phyloP scores from a whole-genome alignment of 352 stramenopile genomes.

The Phytophthora cactorum region DNA sequence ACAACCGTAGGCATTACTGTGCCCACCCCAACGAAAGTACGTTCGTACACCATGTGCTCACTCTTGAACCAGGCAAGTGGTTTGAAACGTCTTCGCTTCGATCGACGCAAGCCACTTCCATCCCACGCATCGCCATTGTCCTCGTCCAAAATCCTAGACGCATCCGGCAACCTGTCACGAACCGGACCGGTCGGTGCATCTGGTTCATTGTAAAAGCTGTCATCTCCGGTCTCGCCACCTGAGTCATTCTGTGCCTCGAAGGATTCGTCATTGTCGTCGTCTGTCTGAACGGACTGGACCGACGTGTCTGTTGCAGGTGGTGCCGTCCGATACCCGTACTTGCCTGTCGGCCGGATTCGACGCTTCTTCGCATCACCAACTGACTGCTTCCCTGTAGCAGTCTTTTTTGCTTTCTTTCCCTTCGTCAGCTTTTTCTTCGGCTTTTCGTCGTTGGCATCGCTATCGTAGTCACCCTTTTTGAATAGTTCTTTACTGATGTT shows the following conservation, averaged over 20 bases:
- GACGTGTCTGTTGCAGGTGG: slow-evolving; percentile 50
- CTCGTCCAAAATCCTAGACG: slow-evolving; percentile 40
- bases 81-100: slow-evolving; percentile 81
- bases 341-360: slow-evolving; percentile 40
- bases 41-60: slow-evolving; percentile 88
- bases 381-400: slow-evolving; percentile 21
- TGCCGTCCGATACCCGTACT: slow-evolving; percentile 58
- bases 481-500: slow-evolving; percentile 70
- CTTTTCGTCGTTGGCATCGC: slow-evolving; percentile 40
- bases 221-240: slow-evolving; percentile 55
- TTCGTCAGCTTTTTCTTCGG: slow-evolving; percentile 39
- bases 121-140: slow-evolving; percentile 41
- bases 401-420: slow-evolving; percentile 36
- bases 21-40: slow-evolving; percentile 80
- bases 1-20: slow-evolving; percentile 82
- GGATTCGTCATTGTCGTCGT: slow-evolving; percentile 63
- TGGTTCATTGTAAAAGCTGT: slow-evolving; percentile 56
- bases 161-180: slow-evolving; percentile 62
- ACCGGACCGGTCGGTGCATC: slow-evolving; percentile 37
- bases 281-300: slow-evolving; percentile 53
- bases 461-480: slow-evolving; percentile 35
- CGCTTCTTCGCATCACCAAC: slow-evolving; percentile 36
- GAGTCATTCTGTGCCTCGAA: slow-evolving; percentile 55
- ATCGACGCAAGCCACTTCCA: slow-evolving; percentile 63
- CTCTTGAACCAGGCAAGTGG: slow-evolving; percentile 90